Percentiles rank a stretch among this genome's conserved stretches.
Evolutionary conservation across 176 grass and related monocot genomes (phyloP).

Genomic region (Microstegium vimineum): DNA sequence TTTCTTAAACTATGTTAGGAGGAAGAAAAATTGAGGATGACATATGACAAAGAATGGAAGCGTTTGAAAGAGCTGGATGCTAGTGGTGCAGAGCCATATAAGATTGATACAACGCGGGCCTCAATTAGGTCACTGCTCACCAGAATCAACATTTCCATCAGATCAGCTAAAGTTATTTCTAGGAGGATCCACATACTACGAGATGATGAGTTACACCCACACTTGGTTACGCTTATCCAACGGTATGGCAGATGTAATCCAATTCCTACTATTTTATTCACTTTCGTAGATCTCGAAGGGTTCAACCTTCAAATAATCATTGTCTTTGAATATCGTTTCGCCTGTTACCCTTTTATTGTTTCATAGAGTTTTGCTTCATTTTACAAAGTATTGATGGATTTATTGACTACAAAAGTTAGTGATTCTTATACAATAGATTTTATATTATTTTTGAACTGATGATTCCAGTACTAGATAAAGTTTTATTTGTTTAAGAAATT

Average conservation of each 20-base stretch:
- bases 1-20: constrained; percentile 44
- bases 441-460: neutral
- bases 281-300: neutral
- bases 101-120: constrained; percentile 51
- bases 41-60: constrained; percentile 83
- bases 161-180: constrained; percentile 73
- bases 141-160: constrained; percentile 59
- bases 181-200: constrained; percentile 70
- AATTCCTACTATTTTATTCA: neutral
- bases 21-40: constrained; percentile 73
- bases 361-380: neutral
- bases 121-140: constrained; percentile 57
- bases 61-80: constrained; percentile 64
- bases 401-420: neutral
- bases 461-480: neutral
- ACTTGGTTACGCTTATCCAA: constrained; percentile 62
- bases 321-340: neutral
- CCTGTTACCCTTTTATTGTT: neutral
- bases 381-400: neutral
- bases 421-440: neutral
- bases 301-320: constrained; percentile 3
- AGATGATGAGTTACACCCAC: constrained; percentile 66
- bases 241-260: constrained; percentile 52
- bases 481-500: neutral
- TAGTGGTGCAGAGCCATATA: constrained; percentile 57